These are phyloP conservation scores for Yarrowia deformans DNA, from an alignment of 805 yeast species.

Conservation along the genomic window DNA sequence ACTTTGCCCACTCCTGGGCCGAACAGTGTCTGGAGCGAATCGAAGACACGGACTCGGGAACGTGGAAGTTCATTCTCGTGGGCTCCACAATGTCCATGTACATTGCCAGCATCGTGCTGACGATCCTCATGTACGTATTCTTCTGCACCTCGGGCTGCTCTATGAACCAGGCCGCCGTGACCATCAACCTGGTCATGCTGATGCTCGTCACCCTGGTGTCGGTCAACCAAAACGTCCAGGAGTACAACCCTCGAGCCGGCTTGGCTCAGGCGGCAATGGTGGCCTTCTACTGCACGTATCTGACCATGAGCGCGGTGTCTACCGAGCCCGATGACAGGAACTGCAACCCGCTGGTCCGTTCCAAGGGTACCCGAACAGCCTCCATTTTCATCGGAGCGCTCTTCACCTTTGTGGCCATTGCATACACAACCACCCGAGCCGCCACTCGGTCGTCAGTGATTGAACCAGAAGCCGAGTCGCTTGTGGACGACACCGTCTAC, in stretches of 20 bases:
- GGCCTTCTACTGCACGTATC: conserved; percentile 87
- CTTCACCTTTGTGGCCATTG: conserved; percentile 93
- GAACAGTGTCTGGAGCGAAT: conserved; percentile 91
- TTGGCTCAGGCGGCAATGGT: conserved; percentile 97
- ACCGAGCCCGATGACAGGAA: conserved; percentile 93
- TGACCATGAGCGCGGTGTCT: conserved; percentile 90
- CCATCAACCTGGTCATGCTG: conserved; percentile 73
- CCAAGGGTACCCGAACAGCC: conserved; percentile 87
- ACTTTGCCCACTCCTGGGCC: conserved; percentile 99
- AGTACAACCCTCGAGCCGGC: conserved; percentile 92
- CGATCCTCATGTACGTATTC: conserved; percentile 78
- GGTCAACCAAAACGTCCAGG: conserved; percentile 84
- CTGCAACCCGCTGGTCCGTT: conserved; percentile 91
- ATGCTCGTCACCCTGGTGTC: conserved; percentile 72
- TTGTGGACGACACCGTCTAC: conserved; percentile 52
- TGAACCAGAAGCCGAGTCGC: conserved; percentile 16
- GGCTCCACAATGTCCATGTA: conserved; percentile 92
- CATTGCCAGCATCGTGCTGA: conserved; percentile 71
- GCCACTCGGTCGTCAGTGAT: conserved; percentile 78
- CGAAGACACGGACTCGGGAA: conserved; percentile 69
- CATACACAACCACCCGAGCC: conserved; percentile 96
- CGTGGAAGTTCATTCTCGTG: conserved; percentile 82
- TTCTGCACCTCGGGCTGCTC: conserved; percentile 84
- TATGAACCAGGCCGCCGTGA: conserved; percentile 87
- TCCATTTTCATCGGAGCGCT: conserved; percentile 89